phyloP scores from a whole-genome alignment of 768 basidiomycete species.

The button mushroom (Agaricus bisporus) region DNA sequence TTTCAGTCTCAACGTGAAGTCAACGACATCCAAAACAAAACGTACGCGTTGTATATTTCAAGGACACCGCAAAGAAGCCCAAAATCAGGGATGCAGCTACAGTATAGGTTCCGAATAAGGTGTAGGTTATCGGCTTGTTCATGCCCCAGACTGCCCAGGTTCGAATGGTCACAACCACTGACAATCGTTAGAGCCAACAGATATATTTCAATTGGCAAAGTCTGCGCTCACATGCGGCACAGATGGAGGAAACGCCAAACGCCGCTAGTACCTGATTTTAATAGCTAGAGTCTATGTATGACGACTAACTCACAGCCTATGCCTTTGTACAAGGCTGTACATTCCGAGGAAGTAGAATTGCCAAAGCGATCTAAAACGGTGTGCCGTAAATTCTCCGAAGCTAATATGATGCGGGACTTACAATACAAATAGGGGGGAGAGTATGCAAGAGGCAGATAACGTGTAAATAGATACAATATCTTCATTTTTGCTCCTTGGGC shows the following conservation, averaged over 20 bases:
- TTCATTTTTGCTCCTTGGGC: constrained; percentile 2
- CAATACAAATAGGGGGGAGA: neutral
- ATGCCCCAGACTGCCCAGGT: constrained; percentile 2
- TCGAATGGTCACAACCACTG: constrained; percentile 1
- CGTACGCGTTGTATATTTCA: neutral
- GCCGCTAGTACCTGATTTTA: too few relatives aligned
- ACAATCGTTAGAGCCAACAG: neutral
- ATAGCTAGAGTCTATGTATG: too few relatives aligned
- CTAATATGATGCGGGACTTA: neutral
- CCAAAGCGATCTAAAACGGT: too few relatives aligned
- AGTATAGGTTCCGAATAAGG: neutral
- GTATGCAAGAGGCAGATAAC: constrained; percentile 5
- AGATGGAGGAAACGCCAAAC: too few relatives aligned
- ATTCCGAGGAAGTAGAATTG: too few relatives aligned
- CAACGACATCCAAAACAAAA: neutral
- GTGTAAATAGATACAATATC: constrained; percentile 5
- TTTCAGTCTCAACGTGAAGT: too few relatives aligned
- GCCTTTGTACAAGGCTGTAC: too few relatives aligned
- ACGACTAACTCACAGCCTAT: too few relatives aligned
- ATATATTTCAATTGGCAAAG: too few relatives aligned
- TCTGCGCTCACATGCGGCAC: neutral
- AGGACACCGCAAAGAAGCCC: neutral
- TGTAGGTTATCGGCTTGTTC: neutral
- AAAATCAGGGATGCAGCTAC: neutral
- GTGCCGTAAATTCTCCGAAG: neutral